phyloP scores from a whole-genome alignment of 805 yeast genomes.

The Metschnikowia chrysomelidarum region DNA sequence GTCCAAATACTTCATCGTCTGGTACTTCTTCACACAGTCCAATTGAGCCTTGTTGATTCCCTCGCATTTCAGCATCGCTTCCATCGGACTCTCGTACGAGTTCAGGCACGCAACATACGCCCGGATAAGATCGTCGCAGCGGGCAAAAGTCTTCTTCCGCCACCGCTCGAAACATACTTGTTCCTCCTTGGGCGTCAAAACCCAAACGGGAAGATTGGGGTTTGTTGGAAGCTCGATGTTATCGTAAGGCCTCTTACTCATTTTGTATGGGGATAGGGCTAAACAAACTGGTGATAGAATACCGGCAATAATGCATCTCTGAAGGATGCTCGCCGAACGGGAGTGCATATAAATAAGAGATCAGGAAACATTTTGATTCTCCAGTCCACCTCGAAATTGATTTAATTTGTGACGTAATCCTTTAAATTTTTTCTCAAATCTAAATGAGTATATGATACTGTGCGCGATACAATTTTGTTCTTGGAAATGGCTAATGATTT shows the following conservation, averaged over 20 bases:
- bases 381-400: no score
- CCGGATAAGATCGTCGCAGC: constrained; percentile 64
- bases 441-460: no score
- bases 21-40: constrained; percentile 60
- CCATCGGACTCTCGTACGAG: constrained; percentile 52
- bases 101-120: constrained; percentile 68
- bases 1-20: constrained; percentile 64
- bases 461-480: no score
- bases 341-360: no score
- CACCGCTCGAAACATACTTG: constrained; percentile 68
- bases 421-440: no score
- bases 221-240: constrained; percentile 39
- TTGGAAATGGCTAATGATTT: no score
- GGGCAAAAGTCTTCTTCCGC: constrained; percentile 61
- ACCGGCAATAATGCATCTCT: no score
- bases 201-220: constrained; percentile 67
- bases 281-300: no score
- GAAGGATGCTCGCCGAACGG: no score
- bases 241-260: constrained; percentile 38
- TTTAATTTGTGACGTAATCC: no score
- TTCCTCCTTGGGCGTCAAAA: constrained; percentile 74
- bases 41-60: constrained; percentile 56
- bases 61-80: constrained; percentile 65
- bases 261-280: no score
- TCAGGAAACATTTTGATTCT: no score